phyloP scores from a whole-genome alignment of 2,329 filamentous ascomycete species.

The Colletotrichum orchidophilum region DNA sequence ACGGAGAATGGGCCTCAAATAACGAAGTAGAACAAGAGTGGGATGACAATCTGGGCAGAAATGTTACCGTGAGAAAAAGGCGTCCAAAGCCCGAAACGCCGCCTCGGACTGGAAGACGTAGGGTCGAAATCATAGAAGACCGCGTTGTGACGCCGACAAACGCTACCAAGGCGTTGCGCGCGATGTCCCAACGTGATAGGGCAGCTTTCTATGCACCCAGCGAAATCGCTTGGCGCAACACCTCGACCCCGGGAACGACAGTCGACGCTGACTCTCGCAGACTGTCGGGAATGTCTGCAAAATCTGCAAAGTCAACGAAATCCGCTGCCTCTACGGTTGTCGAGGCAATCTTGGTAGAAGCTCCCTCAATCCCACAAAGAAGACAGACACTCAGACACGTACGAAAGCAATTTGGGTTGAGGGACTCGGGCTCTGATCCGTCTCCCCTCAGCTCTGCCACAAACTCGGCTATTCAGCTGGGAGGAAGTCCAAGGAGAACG shows the following conservation, averaged over 20 bases:
- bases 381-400: constrained; percentile 69
- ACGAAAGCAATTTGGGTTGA: constrained; percentile 62
- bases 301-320: constrained; percentile 62
- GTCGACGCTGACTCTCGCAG: constrained; percentile 56
- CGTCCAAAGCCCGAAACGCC: constrained; percentile 36
- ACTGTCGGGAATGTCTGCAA: constrained; percentile 63
- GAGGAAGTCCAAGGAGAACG: constrained; percentile 41
- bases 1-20: constrained; percentile 65
- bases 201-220: constrained; percentile 49
- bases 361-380: constrained; percentile 52
- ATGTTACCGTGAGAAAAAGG: constrained; percentile 63
- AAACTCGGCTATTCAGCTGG: constrained; percentile 47
- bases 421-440: constrained; percentile 55
- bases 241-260: constrained; percentile 50
- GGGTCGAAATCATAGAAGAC: constrained; percentile 57
- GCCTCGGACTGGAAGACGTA: constrained; percentile 38
- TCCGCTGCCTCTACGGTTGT: constrained; percentile 66
- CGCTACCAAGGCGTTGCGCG: constrained; percentile 59
- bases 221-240: constrained; percentile 41
- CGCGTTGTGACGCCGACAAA: constrained; percentile 59
- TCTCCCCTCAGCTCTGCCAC: constrained; percentile 54
- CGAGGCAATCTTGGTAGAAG: constrained; percentile 66
- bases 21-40: constrained; percentile 63
- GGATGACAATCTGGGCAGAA: constrained; percentile 62
- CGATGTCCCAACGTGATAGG: constrained; percentile 56